Evolutionary conservation across 805 yeast genomes (phyloP).

Genomic region (Yarrowia keelungensis): DNA sequence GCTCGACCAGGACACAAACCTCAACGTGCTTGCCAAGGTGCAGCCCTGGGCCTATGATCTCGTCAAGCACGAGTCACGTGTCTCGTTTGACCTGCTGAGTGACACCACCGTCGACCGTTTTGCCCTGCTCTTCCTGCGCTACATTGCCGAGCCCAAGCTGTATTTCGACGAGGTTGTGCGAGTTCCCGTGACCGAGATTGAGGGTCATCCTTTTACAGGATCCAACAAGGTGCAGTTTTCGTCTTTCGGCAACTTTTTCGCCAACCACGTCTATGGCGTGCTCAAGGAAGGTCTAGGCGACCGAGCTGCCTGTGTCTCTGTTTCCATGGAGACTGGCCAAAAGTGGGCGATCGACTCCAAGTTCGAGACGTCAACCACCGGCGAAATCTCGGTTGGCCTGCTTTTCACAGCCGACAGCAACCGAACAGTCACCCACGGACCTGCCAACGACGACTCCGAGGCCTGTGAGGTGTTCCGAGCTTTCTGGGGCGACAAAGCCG

Average conservation of each 20-base stretch:
- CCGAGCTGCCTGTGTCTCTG: constrained; percentile 51
- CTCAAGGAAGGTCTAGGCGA: constrained; percentile 57
- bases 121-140: constrained; percentile 73
- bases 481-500: constrained; percentile 90
- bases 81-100: constrained; percentile 70
- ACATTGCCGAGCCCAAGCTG: constrained; percentile 56
- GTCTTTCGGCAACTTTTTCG: constrained; percentile 69
- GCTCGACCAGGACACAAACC: constrained; percentile 51
- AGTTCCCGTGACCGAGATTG: constrained; percentile 53
- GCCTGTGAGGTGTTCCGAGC: constrained; percentile 70
- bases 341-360: constrained; percentile 39
- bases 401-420: constrained; percentile 78
- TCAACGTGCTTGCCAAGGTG: constrained; percentile 84
- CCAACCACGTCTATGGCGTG: constrained; percentile 65
- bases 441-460: constrained; percentile 66
- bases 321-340: constrained; percentile 31
- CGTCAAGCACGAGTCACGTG: constrained; percentile 68
- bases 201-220: constrained; percentile 59
- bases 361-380: constrained; percentile 35
- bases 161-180: constrained; percentile 70
- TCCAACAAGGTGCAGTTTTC: constrained; percentile 74
- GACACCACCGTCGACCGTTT: constrained; percentile 87
- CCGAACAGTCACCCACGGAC: constrained; percentile 86
- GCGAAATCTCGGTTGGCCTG: constrained; percentile 58
- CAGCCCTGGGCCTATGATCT: constrained; percentile 67